Evolutionary conservation across 2,329 filamentous ascomycete species (phyloP), one percentile per base, ranked within the genome.

Genomic region (Alternaria rosae): DNA sequence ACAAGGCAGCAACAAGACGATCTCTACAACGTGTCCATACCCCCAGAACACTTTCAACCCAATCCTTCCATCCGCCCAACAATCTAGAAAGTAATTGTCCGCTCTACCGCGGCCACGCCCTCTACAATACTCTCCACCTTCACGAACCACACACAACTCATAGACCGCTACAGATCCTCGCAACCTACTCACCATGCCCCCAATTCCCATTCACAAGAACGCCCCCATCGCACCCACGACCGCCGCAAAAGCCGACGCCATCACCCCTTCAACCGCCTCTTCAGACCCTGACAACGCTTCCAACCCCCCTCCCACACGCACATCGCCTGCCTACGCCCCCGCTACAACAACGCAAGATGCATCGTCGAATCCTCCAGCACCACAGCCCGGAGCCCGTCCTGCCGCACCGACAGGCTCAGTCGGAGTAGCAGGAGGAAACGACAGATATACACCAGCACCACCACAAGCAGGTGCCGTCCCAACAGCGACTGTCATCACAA

Each of bases 121-220:
- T 5, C 32, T 17, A n/a, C 15, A 11, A 42, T 26, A 10, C 17
- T 30, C 28, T 13, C 6, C 9, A 50, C 43, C 20, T 13, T 2
- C 25, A 54, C 57, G 13, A n/a, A 25, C n/a, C 17, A 38, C 47
- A 21, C 20, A n/a, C 21, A 7, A 25, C 41, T 10, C 9, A 17
- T 9, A 11, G 6, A 17, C 23, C 25, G 21, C 52, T n/a, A 17
- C 25, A 50, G 8, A 9, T n/a, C 23, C 50, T 1, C 17, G 2
- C 13, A 51, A 58, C 11, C n/a, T 1, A 13, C 20, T 8, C 41
- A 43, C 38, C 10, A 84, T 84, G 82, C 81, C 82, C 12, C 82
- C 82, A 12, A 80, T 84, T 45, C 81, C 76, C 44, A 77, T 83
- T 57, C 81, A 84, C 77, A 80, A 80, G 58, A 76, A 84, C 65